Evolutionary conservation across 2,329 filamentous ascomycete species (phyloP), one percentile per base, ranked within the genome.

Genomic region (Cryphonectria nitschkei): DNA sequence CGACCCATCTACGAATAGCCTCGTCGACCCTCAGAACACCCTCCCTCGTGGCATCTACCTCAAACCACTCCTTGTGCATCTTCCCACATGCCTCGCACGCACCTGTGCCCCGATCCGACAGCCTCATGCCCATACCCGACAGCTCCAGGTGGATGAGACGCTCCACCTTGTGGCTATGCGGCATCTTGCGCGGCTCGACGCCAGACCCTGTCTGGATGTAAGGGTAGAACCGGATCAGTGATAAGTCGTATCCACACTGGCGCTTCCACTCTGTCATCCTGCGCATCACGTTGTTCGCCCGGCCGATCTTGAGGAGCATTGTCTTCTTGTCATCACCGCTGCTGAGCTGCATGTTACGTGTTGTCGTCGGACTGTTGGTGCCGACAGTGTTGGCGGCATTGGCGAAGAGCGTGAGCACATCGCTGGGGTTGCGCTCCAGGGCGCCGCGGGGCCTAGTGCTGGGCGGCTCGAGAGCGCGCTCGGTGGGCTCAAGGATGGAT

Each of bases 51-150:
- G 72, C 72, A 7, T 93, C 89, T 0, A 98, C 90, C 81, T 97
- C 93, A 79, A 99, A 99, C 95, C 95, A 99, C 82, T 99, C 96
- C 67, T 91, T 85, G 80, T 99, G 96, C 76, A 94, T 91, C 77
- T 90, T 90, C 1, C 94, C 94, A 78, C 96, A 99, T 1, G 89
- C 87, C 5, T 85, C 84, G 77, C 96, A 99, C 26, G 66, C 60
- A 11, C 69, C 71, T 67, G 88, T 87, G 26, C 81, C 83, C 63
- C 82, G 80, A 79, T 89, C 81, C 69, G 82, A 80, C 76, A 86
- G 78, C 72, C 88, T 82, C 72, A 89, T 74, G 1, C 88, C 82
- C 85, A 89, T 71, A 82, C 90, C 80, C 80, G 85, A 85, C n/a
- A 98, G 86, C 82, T 99, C 96, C 19, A 98, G 84, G 80, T 99